A percentile compares a stretch with the other conserved stretches of the same genome.
Evolutionary conservation across 148 eudicot genomes (phyloP).

Genomic region (Oxyria digyna): DNA sequence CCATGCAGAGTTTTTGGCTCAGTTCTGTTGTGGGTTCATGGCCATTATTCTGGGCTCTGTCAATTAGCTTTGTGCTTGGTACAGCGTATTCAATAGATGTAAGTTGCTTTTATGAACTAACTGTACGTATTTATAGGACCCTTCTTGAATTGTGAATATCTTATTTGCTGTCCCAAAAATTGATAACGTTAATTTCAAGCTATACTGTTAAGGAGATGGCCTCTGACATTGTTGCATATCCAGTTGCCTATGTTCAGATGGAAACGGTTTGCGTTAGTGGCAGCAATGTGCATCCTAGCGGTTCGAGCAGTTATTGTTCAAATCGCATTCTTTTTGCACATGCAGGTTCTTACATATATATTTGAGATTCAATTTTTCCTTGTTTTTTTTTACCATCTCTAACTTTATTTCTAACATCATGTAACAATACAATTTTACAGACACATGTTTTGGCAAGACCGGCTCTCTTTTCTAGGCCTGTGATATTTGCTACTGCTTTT

Average conservation of each 20-base stretch:
- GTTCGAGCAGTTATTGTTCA: conserved; percentile 95
- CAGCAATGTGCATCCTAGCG: conserved; percentile 94
- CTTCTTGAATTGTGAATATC: background rate
- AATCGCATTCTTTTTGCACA: conserved; percentile 84
- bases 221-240: conserved; percentile 13
- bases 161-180: background rate
- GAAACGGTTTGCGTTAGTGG: conserved; percentile 91
- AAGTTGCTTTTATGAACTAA: conserved; percentile 17
- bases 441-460: conserved; percentile 67
- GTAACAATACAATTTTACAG: conserved; percentile 23
- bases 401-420: background rate
- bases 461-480: conserved; percentile 60
- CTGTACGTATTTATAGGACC: background rate
- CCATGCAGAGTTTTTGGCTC: conserved; percentile 76
- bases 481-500: conserved; percentile 93
- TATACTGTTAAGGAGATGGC: background rate
- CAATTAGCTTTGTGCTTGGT: conserved; percentile 79
- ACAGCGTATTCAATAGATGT: conserved; percentile 94
- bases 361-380: background rate
- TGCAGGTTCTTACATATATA: conserved; percentile 47
- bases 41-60: conserved; percentile 95
- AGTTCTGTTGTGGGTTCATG: conserved; percentile 69
- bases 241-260: conserved; percentile 89
- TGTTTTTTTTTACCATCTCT: background rate
- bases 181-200: background rate